These are phyloP conservation scores for Emmonsiellopsis sp. DNA, from an alignment of 2,329 filamentous ascomycete genomes.

Conservation along the genomic window DNA sequence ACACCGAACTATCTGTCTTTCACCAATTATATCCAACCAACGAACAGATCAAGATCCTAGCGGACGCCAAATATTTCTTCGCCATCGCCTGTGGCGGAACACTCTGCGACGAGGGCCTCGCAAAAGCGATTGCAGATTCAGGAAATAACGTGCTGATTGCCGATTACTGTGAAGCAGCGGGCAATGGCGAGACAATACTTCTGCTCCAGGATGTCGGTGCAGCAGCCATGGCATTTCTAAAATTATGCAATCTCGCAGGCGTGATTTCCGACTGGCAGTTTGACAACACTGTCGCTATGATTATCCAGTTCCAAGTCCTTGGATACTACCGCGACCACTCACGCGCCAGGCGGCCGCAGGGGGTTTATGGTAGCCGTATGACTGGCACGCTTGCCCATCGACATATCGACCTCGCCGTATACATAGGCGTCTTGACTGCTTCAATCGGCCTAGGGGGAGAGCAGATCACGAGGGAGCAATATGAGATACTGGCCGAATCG, in stretches of 20 bases:
- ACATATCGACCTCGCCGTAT: slow-evolving; percentile 13
- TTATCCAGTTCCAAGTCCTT: slow-evolving; percentile 15
- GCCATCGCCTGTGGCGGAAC: slow-evolving; percentile 48
- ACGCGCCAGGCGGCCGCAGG: slow-evolving; percentile 2
- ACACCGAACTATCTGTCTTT: slow-evolving; percentile 5
- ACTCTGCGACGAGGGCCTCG: slow-evolving; percentile 10
- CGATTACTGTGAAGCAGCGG: slow-evolving; percentile 16
- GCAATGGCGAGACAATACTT: slow-evolving; percentile 5
- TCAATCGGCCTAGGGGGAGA: slow-evolving; percentile 11
- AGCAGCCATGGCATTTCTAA: slow-evolving; percentile 15
- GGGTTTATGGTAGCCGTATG: slow-evolving; percentile 16
- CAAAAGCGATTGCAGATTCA: slow-evolving; percentile 14
- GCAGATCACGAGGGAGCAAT: slow-evolving; percentile 5
- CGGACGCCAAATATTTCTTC: slow-evolving; percentile 55
- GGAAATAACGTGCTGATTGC: slow-evolving; percentile 17
- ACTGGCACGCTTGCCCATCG: slow-evolving; percentile 9
- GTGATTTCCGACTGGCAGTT: slow-evolving; percentile 13
- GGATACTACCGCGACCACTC: slow-evolving; percentile 15
- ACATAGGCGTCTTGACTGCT: slow-evolving; percentile 11
- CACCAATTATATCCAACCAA: slow-evolving; percentile 13
- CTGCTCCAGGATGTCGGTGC: slow-evolving; percentile 13
- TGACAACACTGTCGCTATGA: slow-evolving; percentile 8
- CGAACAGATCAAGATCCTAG: slow-evolving; percentile 14
- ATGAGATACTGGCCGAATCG: slow-evolving; percentile 7
- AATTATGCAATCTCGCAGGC: slow-evolving; percentile 12